Base-by-base conservation (phyloP, 345 rosid species). In the Eucalyptus virginea region DNA sequence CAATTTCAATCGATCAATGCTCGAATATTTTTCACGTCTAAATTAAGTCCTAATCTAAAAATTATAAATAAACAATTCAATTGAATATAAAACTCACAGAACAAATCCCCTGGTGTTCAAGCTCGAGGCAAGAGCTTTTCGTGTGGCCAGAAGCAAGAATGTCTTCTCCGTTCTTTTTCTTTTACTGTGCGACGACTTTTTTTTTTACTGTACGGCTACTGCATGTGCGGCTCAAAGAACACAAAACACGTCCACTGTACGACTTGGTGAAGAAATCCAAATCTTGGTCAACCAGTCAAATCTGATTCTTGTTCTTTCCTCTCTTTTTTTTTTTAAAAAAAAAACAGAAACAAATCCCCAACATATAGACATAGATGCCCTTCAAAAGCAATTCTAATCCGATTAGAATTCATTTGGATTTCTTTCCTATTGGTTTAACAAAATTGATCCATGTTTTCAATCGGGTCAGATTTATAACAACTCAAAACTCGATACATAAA, bases 391-490 rank as follows among this genome's bases (percentile, higher is more conserved):
- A 24, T 4, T 56, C 6, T 56, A 56, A 56, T 56, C 30, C 6
- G 30, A 10, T 56, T 24, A 56, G 6, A 24, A 56, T 56, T 56
- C 62, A 56, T 23, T 52, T 56, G 6, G 62, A 56, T 56, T 56
- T 56, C 62, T 56, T 56, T 56, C 62, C 62, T 10, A 24, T 56
- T 24, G 30, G 30, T 56, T 56, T 56, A 56, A 52, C 58, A 19
- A 52, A 52, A 19, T 52, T 52, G 24, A 52, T 19, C 11, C 8
- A 21, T 52, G 58, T 52, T 52, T 52, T 52, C 26, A 52, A 1
- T 52, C 10, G 0, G 0, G 26, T 52, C 11, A 2, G 0, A 19
- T 52, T 23, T 52, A 52, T 52, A 52, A 52, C 26, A 52, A 2
- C 4, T 9, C 58, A 19, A 52, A 52, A 52, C 24, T 52, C 0